These are phyloP conservation scores for Chaetomium cochliodes DNA, from an alignment of 495 filamentous ascomycete species.

Conservation along the genomic window DNA sequence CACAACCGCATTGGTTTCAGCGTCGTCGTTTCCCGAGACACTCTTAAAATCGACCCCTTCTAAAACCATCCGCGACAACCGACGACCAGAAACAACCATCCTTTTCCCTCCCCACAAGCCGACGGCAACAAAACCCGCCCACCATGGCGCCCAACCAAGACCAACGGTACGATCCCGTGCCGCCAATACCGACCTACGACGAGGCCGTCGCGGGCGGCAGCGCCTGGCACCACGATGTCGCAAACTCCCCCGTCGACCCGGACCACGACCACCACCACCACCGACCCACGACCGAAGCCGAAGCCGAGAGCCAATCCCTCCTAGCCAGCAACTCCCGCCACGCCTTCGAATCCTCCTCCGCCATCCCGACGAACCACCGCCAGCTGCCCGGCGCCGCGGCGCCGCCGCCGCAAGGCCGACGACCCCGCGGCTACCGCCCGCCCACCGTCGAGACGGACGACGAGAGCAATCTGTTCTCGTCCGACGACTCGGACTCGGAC, in stretches of 20 bases:
- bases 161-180: constrained; percentile 61
- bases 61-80: constrained; percentile 22
- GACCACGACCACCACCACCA: background rate
- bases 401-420: constrained; percentile 32
- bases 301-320: constrained; percentile 58
- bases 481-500: constrained; percentile 39
- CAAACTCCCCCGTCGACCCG: constrained; percentile 41
- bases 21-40: background rate
- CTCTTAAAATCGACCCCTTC: constrained; percentile 19
- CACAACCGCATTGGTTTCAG: background rate
- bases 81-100: background rate
- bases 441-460: constrained; percentile 71
- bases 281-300: constrained; percentile 21
- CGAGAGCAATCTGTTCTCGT: constrained; percentile 41
- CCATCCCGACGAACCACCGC: constrained; percentile 19
- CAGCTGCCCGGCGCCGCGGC: no score
- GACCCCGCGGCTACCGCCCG: constrained; percentile 59
- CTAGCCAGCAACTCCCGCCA: constrained; percentile 45
- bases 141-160: constrained; percentile 48
- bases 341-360: constrained; percentile 31
- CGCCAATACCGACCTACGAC: constrained; percentile 89
- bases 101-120: background rate
- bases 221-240: constrained; percentile 26
- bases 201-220: constrained; percentile 64
- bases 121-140: constrained; percentile 20